phyloP scores from a whole-genome alignment of 2,329 filamentous ascomycete genomes.

The Ophiosphaerella korrae region DNA sequence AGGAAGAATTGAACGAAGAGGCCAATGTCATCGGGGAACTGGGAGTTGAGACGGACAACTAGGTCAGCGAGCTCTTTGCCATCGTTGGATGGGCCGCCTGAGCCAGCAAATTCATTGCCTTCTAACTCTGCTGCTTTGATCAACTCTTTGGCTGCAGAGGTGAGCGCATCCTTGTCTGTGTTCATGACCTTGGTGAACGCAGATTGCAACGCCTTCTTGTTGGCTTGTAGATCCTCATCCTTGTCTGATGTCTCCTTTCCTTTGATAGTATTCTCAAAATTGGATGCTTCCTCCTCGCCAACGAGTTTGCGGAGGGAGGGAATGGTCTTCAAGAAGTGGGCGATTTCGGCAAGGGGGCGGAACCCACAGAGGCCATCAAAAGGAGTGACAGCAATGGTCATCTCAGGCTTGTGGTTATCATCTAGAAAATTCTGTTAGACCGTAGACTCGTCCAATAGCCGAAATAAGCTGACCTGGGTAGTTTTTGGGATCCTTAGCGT shows the following conservation, averaged over 20 bases:
- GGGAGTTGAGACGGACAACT: slow-evolving; percentile 74
- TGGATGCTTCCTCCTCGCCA: slow-evolving; percentile 53
- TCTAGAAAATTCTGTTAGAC: slow-evolving; percentile 50
- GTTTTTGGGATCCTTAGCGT: slow-evolving; percentile 85
- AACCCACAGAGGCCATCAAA: slow-evolving; percentile 98
- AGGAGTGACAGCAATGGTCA: slow-evolving; percentile 96
- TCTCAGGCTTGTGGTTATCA: slow-evolving; percentile 99
- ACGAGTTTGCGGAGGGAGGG: slow-evolving; percentile 56
- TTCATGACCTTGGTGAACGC: slow-evolving; percentile 83
- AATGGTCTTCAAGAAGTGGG: slow-evolving; percentile 76
- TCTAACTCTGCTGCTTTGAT: slow-evolving; percentile 72
- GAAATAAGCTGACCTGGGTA: slow-evolving; percentile 68
- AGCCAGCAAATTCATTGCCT: slow-evolving; percentile 74
- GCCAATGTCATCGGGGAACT: slow-evolving; percentile 88
- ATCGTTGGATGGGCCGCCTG: slow-evolving; percentile 69
- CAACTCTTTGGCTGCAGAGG: slow-evolving; percentile 69
- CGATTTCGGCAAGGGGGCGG: slow-evolving; percentile 82
- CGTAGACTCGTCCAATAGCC: background rate
- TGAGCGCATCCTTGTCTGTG: slow-evolving; percentile 69
- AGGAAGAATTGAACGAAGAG: slow-evolving; percentile 96
- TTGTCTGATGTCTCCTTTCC: slow-evolving; percentile 58
- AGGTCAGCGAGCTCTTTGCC: slow-evolving; percentile 77
- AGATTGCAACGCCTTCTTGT: slow-evolving; percentile 78
- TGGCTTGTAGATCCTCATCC: slow-evolving; percentile 55
- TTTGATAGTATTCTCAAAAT: slow-evolving; percentile 55